phyloP scores from a whole-genome alignment of 768 basidiomycete species.

The Podaxis pistillaris region DNA sequence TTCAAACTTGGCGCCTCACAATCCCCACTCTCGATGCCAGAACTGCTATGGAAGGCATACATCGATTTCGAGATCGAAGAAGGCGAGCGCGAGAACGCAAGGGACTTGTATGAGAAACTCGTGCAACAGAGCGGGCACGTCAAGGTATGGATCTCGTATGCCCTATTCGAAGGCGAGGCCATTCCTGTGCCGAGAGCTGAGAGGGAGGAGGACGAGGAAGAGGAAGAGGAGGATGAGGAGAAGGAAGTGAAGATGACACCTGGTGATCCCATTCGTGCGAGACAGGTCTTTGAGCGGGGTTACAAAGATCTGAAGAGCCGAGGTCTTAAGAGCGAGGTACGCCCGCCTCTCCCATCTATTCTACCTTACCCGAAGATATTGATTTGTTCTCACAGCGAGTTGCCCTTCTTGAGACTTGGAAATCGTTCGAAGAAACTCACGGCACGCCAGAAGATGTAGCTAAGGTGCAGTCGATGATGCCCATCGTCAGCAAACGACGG shows the following conservation, averaged over 20 bases:
- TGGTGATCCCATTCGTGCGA: constrained; percentile 68
- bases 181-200: constrained; percentile 63
- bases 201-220: constrained; percentile 74
- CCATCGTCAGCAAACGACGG: constrained; percentile 82
- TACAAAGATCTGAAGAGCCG: constrained; percentile 85
- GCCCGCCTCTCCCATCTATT: constrained; percentile 2
- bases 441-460: constrained; percentile 72
- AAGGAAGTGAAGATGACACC: constrained; percentile 64
- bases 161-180: constrained; percentile 83
- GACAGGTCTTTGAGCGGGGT: constrained; percentile 80
- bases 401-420: constrained; percentile 92
- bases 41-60: constrained; percentile 91
- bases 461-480: constrained; percentile 92
- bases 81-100: constrained; percentile 82
- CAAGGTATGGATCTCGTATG: constrained; percentile 97
- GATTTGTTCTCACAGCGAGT: constrained; percentile 60
- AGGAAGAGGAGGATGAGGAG: constrained; percentile 66
- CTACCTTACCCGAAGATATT: not conserved
- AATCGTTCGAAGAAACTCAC: constrained; percentile 82
- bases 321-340: constrained; percentile 85
- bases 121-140: constrained; percentile 86
- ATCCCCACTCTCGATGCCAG: constrained; percentile 88
- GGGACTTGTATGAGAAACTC: constrained; percentile 87
- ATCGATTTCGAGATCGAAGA: constrained; percentile 96
- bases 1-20: constrained; percentile 91